Evolutionary conservation across 1,284 basidiomycete genomes (phyloP), one percentile per base, ranked within the genome.

Genomic region (Heterobasidion parviporum): DNA sequence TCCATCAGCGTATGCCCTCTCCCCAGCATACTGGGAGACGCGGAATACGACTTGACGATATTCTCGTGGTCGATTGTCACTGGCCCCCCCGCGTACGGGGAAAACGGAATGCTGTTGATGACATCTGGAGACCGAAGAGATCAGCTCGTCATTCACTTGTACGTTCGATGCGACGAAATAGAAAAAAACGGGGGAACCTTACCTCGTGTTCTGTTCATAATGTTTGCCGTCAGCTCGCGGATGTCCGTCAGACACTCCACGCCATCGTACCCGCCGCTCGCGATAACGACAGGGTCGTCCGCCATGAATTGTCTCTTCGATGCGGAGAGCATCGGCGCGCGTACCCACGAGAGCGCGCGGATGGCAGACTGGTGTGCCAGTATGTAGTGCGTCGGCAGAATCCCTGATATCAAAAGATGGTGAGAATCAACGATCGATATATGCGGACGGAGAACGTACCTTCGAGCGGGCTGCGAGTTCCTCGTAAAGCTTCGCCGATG

Each of bases 11-110:
- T 75, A 67, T 89, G 87, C 0, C 89, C 89, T 52, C 84, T 75
- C 15, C 87, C 89, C 5, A 92, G 73, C 77, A 87, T 86, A 59
- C 75, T 79, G 1, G 88, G 85, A 3, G 83, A 80, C 1, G 85
- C 70, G 4, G 85, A 83, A 66, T 85, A 89, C 1, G 79, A 78
- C 67, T 91, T 92, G 54, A 91, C 76, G 6, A 78, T 80, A 62
- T 88, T 88, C 60, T 92, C 88, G 60, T 88, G 84, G 64, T 91
- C 89, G 59, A 87, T 82, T 16, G 84, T 85, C 34, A 90, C 76
- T 1, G 82, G 78, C 0, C 86, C 86, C 3, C 82, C 83, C 20
- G 75, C 74, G 61, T 81, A 89, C 2, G 79, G 68, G 8, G 86
- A 86, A 67, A 80, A 90, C 3, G 79, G 71, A 59, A 89, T 75